Conservation (phyloP, 441 rosid genomes). For the Sinapis alba region DNA sequence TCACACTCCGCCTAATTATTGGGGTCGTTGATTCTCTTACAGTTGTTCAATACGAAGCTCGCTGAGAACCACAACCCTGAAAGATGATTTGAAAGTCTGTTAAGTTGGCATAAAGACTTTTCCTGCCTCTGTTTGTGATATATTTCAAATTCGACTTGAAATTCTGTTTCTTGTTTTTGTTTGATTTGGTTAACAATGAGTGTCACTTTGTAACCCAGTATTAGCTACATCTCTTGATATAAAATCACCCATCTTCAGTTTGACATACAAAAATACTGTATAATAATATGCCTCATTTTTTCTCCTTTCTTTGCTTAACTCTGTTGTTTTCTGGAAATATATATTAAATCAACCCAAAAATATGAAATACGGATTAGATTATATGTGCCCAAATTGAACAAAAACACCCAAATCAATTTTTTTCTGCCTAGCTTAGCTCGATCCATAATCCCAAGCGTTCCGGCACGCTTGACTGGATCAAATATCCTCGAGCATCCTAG, state of each 20-base stretch:
- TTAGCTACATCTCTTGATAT: neutral
- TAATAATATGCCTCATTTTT: neutral
- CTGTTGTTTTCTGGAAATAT: too few relatives aligned
- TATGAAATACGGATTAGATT: too few relatives aligned
- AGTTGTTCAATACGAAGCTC: conserved; percentile 34
- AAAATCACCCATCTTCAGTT: neutral
- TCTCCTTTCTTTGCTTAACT: neutral
- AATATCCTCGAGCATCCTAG: too few relatives aligned
- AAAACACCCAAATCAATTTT: too few relatives aligned
- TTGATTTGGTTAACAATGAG: neutral
- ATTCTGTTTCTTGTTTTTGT: neutral
- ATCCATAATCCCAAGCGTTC: too few relatives aligned
- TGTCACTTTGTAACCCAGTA: neutral
- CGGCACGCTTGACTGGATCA: too few relatives aligned
- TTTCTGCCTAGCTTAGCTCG: too few relatives aligned
- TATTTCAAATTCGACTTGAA: neutral
- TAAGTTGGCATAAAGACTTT: neutral
- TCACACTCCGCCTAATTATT: neutral
- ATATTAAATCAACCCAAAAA: too few relatives aligned
- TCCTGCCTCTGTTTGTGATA: conserved; percentile 20
- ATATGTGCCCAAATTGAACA: too few relatives aligned
- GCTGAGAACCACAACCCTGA: neutral
- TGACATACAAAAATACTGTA: neutral
- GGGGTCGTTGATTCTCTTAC: conserved; percentile 1
- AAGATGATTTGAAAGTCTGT: neutral